These are phyloP conservation scores for Lobosporangium transversale DNA, from an alignment of 192 early-diverging fungal species.

Conservation along the genomic window DNA sequence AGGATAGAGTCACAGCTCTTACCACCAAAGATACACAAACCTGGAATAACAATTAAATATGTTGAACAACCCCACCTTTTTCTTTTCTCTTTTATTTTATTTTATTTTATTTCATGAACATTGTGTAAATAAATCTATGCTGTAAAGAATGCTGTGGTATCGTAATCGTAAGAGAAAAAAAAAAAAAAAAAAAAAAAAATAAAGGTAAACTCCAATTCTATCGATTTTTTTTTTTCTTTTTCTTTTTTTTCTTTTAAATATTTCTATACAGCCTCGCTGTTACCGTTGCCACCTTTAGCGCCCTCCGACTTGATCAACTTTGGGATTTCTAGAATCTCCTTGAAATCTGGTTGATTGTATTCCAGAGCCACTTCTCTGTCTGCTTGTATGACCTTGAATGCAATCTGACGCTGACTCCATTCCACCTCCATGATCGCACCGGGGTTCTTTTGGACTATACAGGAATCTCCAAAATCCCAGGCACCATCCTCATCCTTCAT, in stretches of 20 bases:
- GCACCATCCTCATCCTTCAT: constrained; percentile 54
- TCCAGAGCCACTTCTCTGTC: constrained; percentile 28
- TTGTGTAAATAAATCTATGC: too few relatives aligned
- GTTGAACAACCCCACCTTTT: background rate
- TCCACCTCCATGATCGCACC: constrained; percentile 44
- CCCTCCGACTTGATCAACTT: constrained; percentile 15
- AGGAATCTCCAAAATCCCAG: constrained; percentile 57
- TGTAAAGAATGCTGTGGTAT: too few relatives aligned
- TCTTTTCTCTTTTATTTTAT: background rate
- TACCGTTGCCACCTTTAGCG: constrained; percentile 40
- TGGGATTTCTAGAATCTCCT: constrained; percentile 35
- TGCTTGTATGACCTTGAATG: constrained; percentile 23
- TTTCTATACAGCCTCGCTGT: constrained; percentile 27
- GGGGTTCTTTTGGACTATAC: constrained; percentile 50
- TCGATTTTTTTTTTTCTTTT: background rate
- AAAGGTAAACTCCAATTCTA: background rate
- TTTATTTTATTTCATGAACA: background rate
- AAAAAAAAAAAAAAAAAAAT: background rate
- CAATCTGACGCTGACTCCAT: constrained; percentile 37
- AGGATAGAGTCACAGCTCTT: too few relatives aligned
- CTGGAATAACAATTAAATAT: background rate
- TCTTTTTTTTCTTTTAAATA: background rate
- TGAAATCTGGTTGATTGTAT: constrained; percentile 4
- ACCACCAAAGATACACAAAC: background rate
- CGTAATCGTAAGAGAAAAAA: background rate